Evolutionary conservation across 768 basidiomycete genomes (phyloP), one percentile per base, ranked within the genome.

Genomic region (Tricholoma bakamatsutake): DNA sequence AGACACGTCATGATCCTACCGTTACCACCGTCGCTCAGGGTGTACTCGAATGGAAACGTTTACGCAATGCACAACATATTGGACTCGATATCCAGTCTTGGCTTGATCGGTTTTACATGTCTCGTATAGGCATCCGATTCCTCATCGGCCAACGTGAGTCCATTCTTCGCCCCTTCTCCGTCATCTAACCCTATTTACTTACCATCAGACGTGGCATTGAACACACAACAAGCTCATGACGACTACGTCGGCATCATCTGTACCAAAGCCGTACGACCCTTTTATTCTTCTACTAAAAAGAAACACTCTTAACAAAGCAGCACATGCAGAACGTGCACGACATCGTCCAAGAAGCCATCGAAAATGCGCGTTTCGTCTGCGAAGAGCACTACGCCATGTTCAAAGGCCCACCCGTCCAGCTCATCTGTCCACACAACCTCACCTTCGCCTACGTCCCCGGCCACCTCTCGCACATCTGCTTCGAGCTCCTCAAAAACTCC

Each of bases 211-310:
- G 89, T 99, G 56, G 95, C 96, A 2, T 76, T 99, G 39, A 98
- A 98, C 70, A 93, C 87, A 0, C 84, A 95, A 42, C 86, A 92
- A 59, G 81, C 94, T 0, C 94, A 98, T 66, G 76, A 80, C 48
- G 88, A 93, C 67, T 96, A 94, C 66, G 97, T 99, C 27, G 96
- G 97, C 8, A 98, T 99, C 65, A 98, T 98, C 66, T 97, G 93
- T 71, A 98, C 92, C 2, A 80, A 90, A 66, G 88, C 94, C 1
- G 88, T 90, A 60, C 61, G 87, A n/a, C n/a, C n/a, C n/a, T n/a
- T n/a, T n/a, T n/a, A n/a, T n/a, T n/a, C n/a, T n/a, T n/a, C n/a
- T n/a, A n/a, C n/a, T n/a, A n/a, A n/a, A n/a, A n/a, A n/a, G n/a
- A n/a, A n/a, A n/a, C n/a, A n/a, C n/a, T n/a, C n/a, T n/a, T n/a